Percentiles rank a stretch among this genome's conserved stretches.
Conservation (phyloP, 345 rosid genomes). For the Salix brachista region DNA sequence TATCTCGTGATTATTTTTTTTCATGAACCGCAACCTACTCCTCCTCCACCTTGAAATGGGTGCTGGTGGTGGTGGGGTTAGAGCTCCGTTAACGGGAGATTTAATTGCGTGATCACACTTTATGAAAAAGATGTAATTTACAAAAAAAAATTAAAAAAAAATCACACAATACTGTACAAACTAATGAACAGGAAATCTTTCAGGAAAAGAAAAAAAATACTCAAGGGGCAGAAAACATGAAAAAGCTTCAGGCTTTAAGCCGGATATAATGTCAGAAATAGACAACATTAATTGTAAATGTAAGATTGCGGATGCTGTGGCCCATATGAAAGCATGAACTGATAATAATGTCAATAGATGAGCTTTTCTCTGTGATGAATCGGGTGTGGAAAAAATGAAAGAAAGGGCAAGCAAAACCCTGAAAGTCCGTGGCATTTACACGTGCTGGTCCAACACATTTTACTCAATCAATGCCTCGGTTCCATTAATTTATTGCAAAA, state of each 20-base stretch:
- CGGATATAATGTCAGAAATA: background rate
- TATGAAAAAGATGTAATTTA: background rate
- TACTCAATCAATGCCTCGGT: constrained; percentile 33
- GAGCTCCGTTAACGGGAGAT: background rate
- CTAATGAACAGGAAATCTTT: background rate
- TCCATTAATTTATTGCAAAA: constrained; percentile 6
- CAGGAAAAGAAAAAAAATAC: background rate
- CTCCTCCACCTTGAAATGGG: no score
- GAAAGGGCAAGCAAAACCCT: constrained; percentile 20
- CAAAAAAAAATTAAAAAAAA: no score
- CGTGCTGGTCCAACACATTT: constrained; percentile 36
- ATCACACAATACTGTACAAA: background rate
- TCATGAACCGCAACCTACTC: no score
- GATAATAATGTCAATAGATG: background rate
- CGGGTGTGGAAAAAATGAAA: background rate
- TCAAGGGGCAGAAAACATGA: background rate
- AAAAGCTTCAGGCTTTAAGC: background rate
- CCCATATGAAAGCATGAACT: background rate
- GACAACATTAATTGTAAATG: background rate
- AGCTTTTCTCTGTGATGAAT: background rate
- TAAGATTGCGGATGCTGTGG: background rate
- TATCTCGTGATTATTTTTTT: no score
- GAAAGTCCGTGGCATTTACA: constrained; percentile 37
- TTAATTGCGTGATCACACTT: no score
- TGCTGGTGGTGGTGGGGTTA: background rate